Percentiles rank a stretch among this genome's conserved stretches.
Evolutionary conservation across 2,329 filamentous ascomycete genomes (phyloP).

Genomic region (Scedosporium dehoogii): DNA sequence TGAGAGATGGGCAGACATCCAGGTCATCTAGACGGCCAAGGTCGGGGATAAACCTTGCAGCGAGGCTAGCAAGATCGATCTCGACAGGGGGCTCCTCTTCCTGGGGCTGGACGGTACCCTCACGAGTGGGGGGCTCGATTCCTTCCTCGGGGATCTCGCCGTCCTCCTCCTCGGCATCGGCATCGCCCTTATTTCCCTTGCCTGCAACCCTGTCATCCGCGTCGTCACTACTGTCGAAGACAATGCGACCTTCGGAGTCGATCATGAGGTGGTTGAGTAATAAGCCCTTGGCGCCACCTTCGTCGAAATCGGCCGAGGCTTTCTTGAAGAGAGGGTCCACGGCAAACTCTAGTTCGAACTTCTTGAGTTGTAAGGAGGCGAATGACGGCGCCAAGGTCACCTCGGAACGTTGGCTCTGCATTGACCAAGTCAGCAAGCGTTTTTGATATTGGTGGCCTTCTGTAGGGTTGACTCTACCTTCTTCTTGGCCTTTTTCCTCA

Average conservation of each 20-base stretch:
- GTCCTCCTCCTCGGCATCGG: conserved; percentile 28
- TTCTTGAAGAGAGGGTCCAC: conserved; percentile 99
- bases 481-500: conserved; percentile 58
- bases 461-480: conserved; percentile 40
- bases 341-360: conserved; percentile 92
- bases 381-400: conserved; percentile 89
- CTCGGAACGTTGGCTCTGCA: conserved; percentile 64
- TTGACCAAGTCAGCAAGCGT: not conserved
- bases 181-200: conserved; percentile 24
- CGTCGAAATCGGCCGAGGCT: conserved; percentile 94
- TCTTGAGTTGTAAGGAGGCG: conserved; percentile 82
- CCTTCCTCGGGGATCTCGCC: conserved; percentile 22
- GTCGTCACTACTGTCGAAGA: conserved; percentile 97
- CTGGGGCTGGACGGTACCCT: conserved; percentile 23
- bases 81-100: conserved; percentile 44
- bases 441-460: too few relatives aligned
- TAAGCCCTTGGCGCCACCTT: conserved; percentile 91
- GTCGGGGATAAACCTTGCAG: conserved; percentile 76
- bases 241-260: conserved; percentile 81
- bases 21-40: conserved; percentile 68
- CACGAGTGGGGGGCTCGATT: not conserved
- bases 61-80: conserved; percentile 69
- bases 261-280: conserved; percentile 96
- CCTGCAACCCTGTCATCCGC: conserved; percentile 36
- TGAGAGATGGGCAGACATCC: conserved; percentile 90